Evolutionary conservation across 176 grass and related monocot genomes (phyloP).

Genomic region (Oryza glaberrima): DNA sequence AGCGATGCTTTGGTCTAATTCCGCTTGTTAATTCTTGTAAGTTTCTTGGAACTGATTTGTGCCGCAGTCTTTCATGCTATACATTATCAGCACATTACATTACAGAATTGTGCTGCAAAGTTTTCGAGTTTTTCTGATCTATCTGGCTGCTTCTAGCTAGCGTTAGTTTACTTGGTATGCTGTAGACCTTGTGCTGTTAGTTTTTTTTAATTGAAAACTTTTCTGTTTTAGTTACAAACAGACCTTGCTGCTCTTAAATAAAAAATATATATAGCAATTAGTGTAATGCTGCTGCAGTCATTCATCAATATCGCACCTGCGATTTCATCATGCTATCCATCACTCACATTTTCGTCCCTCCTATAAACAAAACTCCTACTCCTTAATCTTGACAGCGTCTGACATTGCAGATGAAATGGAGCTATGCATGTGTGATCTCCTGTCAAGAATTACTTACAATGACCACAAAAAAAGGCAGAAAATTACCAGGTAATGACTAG

Average conservation of each 20-base stretch:
- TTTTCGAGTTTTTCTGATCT: not conserved
- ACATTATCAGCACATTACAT: not conserved
- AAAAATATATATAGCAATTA: not conserved
- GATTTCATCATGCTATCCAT: not conserved
- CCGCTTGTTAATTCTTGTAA: not conserved
- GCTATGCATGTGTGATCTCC: no score
- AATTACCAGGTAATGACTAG: not conserved
- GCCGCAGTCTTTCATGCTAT: not conserved
- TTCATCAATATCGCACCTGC: conserved; percentile 1
- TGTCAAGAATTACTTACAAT: not conserved
- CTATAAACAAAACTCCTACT: not conserved
- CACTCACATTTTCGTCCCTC: not conserved
- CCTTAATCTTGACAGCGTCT: not conserved
- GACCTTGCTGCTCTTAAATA: not conserved
- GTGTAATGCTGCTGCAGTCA: not conserved
- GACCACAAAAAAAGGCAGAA: not conserved
- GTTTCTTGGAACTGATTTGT: not conserved
- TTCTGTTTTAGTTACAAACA: not conserved
- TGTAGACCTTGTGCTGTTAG: not conserved
- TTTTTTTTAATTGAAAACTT: no score
- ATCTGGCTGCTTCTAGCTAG: not conserved
- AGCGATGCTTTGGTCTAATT: not conserved
- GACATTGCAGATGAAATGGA: not conserved
- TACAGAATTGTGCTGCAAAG: conserved; percentile 1
- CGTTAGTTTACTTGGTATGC: not conserved